Evolutionary conservation across 345 rosid genomes (phyloP).

Genomic region (Physaria fendleri): DNA sequence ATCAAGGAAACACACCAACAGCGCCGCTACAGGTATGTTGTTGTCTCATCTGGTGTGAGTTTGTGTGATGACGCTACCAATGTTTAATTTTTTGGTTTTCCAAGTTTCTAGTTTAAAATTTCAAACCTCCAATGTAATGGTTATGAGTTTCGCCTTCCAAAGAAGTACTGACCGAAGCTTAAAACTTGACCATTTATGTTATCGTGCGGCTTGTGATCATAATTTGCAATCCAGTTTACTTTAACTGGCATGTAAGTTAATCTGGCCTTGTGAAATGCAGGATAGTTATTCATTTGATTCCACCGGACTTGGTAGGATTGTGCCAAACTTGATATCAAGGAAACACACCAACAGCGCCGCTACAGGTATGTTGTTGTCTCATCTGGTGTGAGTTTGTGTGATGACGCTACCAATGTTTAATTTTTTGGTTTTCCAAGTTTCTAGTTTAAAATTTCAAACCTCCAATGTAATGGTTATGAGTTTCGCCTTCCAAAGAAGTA

Average conservation of each 20-base stretch:
- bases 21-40: slow-evolving; percentile 84
- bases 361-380: slow-evolving; percentile 47
- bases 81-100: neutral
- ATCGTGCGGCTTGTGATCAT: neutral
- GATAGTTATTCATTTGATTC: too few species aligned
- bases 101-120: neutral
- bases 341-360: slow-evolving; percentile 99
- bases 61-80: neutral
- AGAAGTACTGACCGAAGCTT: neutral
- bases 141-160: neutral
- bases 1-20: slow-evolving; percentile 97
- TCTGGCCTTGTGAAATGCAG: neutral
- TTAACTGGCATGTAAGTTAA: neutral
- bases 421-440: neutral
- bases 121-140: neutral
- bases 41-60: neutral
- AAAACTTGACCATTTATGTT: neutral
- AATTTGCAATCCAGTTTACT: neutral
- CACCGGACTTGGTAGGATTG: slow-evolving; percentile 98
- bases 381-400: neutral
- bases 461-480: neutral
- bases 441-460: neutral
- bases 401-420: neutral
- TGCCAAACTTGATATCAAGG: slow-evolving; percentile 96
- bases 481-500: neutral